A percentile compares a stretch with the other conserved stretches of the same genome.
phyloP scores from a whole-genome alignment of 2,329 filamentous ascomycete genomes.

The Exophiala bonariae region DNA sequence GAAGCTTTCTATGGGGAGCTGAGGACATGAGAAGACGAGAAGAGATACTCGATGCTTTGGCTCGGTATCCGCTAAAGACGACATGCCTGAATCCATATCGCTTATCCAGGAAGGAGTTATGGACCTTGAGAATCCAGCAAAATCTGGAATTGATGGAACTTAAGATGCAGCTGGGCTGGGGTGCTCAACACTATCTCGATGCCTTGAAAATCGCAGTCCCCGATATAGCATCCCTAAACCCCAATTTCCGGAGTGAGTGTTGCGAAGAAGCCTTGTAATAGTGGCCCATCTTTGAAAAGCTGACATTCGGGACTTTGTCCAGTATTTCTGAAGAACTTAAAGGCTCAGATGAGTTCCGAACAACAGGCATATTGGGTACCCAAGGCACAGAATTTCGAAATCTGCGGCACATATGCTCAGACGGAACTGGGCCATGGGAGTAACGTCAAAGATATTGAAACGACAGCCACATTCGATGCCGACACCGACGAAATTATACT shows the following conservation, averaged over 20 bases:
- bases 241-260: slow-evolving; percentile 6
- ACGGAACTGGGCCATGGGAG: slow-evolving; percentile 35
- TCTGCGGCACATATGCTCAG: slow-evolving; percentile 32
- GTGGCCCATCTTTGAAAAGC: background rate
- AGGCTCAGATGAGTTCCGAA: slow-evolving; percentile 26
- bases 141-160: slow-evolving; percentile 8
- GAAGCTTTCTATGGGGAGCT: too few relatives aligned
- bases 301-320: background rate
- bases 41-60: too few relatives aligned
- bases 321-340: slow-evolving; percentile 26
- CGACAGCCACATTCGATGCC: slow-evolving; percentile 32
- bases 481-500: slow-evolving; percentile 32
- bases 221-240: background rate
- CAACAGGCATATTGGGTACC: slow-evolving; percentile 27
- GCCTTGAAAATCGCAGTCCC: background rate
- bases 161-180: slow-evolving; percentile 13
- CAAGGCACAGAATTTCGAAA: slow-evolving; percentile 26
- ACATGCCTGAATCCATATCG: slow-evolving; percentile 3
- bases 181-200: slow-evolving; percentile 10
- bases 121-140: slow-evolving; percentile 11
- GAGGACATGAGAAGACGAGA: too few relatives aligned
- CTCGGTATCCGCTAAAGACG: too few relatives aligned
- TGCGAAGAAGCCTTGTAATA: background rate
- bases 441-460: slow-evolving; percentile 32
- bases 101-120: slow-evolving; percentile 14